These are phyloP conservation scores for Pharus latifolius DNA, from an alignment of 176 grass and related monocot genomes.

Conservation along the genomic window DNA sequence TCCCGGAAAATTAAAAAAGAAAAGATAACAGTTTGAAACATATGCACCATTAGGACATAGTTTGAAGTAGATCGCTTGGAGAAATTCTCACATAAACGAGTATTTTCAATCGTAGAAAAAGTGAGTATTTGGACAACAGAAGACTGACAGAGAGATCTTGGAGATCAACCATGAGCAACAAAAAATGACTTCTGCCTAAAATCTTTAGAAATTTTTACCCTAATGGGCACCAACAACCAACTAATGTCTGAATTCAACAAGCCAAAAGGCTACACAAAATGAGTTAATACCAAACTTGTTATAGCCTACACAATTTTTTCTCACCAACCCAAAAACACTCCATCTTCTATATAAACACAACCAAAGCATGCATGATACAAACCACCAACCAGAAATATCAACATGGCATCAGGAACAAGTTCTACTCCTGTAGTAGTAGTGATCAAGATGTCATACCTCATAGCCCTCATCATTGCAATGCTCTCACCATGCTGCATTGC, in stretches of 20 bases:
- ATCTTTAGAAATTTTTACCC: not conserved
- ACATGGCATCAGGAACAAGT: slow-evolving; percentile 7
- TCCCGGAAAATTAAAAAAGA: no score
- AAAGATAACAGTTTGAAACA: no score
- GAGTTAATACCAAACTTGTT: slow-evolving; percentile 4
- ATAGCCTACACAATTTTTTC: not conserved
- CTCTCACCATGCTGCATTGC: not conserved
- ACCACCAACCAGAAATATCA: not conserved
- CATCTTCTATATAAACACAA: not conserved
- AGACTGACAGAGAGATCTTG: not conserved
- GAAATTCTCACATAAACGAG: no score
- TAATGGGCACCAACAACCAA: slow-evolving; percentile 26
- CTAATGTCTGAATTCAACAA: not conserved
- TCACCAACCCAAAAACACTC: not conserved
- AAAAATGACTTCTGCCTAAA: slow-evolving; percentile 12
- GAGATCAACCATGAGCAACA: slow-evolving; percentile 2
- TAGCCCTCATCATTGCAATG: not conserved
- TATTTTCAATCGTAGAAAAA: no score
- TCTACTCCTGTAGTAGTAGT: not conserved
- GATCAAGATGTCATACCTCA: not conserved
- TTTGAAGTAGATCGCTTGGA: no score
- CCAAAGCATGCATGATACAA: not conserved
- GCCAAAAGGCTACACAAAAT: not conserved
- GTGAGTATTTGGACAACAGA: not conserved
- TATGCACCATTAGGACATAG: no score